Base-by-base conservation (phyloP, 345 rosid genomes). In the Odontarrhena argentea region DNA sequence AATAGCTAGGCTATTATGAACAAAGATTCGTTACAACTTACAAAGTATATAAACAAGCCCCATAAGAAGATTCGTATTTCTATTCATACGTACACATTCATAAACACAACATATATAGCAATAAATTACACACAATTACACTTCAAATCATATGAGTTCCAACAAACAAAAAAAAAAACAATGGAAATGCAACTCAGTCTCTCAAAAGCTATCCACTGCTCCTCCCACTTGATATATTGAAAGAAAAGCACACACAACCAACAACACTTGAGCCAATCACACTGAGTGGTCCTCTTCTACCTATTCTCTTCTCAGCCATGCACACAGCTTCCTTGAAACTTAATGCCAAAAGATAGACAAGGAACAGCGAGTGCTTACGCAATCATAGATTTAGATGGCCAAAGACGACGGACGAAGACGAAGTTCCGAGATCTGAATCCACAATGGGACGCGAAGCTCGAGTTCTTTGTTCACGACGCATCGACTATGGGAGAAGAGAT, bases 221-320 rank as follows among this genome's bases (percentile, higher is more conserved):
- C 95, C 96, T 9, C 97, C 95, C 5, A 79, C 76, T 56, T 86
- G 84, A 68, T 73, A 79, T 68, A 87, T 88, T 0, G 89, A 79
- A 32, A 88, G 85, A 77, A 88, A 79, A 59, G 99, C 96, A 88
- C 9, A 88, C 79, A 76, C 97, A 91, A 36, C 96, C 97, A 52
- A 96, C 99, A 66, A 95, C 88, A 79, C 99, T 94, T 61, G 99
- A 94, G 72, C 99, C 99, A 78, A 94, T 83, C 51, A 94, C 99
- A 66, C 97, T 94, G n/a, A 91, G 86, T 1, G 97, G 97, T 70
- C 97, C 99, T 58, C 99, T 79, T 75, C 99, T 84, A 44, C 99
- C 99, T 64, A 80, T 94, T 82, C 72, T 83, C 84, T 88, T 94
- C 85, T 94, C 97, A 1, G 99, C 99, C 32, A 94, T 88, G 1